A percentile compares a stretch with the other conserved stretches of the same genome.
These are phyloP conservation scores for Phytophthora pistaciae DNA, from an alignment of 352 stramenopile genomes.

Conservation along the genomic window DNA sequence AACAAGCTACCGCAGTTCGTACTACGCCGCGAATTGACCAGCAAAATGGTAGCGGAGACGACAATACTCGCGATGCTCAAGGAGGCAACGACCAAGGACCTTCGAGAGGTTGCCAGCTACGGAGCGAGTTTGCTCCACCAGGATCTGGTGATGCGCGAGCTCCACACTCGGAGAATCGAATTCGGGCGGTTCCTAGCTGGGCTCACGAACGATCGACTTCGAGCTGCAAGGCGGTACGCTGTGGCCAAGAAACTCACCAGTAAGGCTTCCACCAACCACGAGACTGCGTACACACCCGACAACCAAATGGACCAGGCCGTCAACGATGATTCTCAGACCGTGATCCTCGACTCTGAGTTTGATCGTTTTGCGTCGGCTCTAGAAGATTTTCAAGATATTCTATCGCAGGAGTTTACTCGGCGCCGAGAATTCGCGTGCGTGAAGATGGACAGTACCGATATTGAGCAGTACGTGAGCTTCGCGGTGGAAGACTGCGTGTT, in stretches of 20 bases:
- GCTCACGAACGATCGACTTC: slow-evolving; percentile 69
- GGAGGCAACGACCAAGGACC: slow-evolving; percentile 52
- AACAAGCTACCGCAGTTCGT: slow-evolving; percentile 67
- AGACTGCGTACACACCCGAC: neutral
- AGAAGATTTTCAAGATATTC: slow-evolving; percentile 63
- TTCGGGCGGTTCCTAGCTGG: slow-evolving; percentile 62
- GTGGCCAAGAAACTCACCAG: slow-evolving; percentile 13
- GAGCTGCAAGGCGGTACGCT: slow-evolving; percentile 40
- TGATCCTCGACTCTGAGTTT: slow-evolving; percentile 44
- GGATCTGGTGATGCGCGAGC: slow-evolving; percentile 64
- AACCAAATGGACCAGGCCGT: slow-evolving; percentile 5
- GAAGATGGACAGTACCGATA: slow-evolving; percentile 68
- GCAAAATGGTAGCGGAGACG: slow-evolving; percentile 74
- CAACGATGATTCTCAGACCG: neutral
- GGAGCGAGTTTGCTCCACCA: slow-evolving; percentile 65
- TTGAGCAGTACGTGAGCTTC: slow-evolving; percentile 74
- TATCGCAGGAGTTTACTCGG: slow-evolving; percentile 68
- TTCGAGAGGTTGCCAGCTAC: slow-evolving; percentile 54
- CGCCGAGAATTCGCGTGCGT: slow-evolving; percentile 76
- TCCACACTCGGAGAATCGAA: slow-evolving; percentile 69
- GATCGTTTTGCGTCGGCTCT: slow-evolving; percentile 43
- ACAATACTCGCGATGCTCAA: slow-evolving; percentile 77
- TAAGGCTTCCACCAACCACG: neutral
- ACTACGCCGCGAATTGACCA: slow-evolving; percentile 75
- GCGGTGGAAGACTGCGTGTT: slow-evolving; percentile 80